A percentile compares a stretch with the other conserved stretches of the same genome.
These are phyloP conservation scores for Aspergillus pseudonomiae DNA, from an alignment of 2,329 filamentous ascomycete species.

Conservation along the genomic window DNA sequence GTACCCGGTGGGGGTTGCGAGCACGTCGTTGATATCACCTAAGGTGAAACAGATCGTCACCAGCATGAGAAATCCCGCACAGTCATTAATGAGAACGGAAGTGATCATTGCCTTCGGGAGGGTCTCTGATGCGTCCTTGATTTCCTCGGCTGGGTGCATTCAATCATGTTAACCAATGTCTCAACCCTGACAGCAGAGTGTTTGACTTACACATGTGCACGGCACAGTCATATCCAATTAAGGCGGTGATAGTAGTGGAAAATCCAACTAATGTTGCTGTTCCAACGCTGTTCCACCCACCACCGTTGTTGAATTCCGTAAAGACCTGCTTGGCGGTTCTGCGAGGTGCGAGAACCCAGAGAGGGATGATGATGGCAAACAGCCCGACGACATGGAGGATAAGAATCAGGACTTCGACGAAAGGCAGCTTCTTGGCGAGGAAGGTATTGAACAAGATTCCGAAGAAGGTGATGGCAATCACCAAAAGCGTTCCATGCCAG, in stretches of 20 bases:
- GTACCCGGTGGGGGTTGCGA: constrained; percentile 32
- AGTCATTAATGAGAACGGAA: constrained; percentile 38
- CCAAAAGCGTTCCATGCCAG: constrained; percentile 51
- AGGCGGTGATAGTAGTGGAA: constrained; percentile 42
- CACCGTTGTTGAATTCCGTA: constrained; percentile 44
- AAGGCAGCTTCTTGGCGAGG: constrained; percentile 41
- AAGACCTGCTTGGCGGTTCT: constrained; percentile 44
- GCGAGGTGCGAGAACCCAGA: constrained; percentile 47
- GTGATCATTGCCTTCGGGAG: constrained; percentile 45
- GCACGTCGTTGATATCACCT: constrained; percentile 33
- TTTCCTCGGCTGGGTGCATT: constrained; percentile 38
- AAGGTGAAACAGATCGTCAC: constrained; percentile 44
- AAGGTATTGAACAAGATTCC: constrained; percentile 48
- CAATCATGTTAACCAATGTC: neutral
- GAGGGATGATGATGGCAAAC: constrained; percentile 46
- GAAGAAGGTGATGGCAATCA: constrained; percentile 43
- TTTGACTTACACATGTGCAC: constrained; percentile 48
- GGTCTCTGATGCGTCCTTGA: constrained; percentile 37
- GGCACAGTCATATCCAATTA: constrained; percentile 47
- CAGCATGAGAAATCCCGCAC: constrained; percentile 42
- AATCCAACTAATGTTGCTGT: constrained; percentile 45
- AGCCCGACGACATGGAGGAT: constrained; percentile 48
- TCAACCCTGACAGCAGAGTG: neutral
- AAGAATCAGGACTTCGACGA: constrained; percentile 44
- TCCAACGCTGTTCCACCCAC: constrained; percentile 43